phyloP scores from a whole-genome alignment of 805 yeast species.

The Hanseniaspora valbyensis region DNA sequence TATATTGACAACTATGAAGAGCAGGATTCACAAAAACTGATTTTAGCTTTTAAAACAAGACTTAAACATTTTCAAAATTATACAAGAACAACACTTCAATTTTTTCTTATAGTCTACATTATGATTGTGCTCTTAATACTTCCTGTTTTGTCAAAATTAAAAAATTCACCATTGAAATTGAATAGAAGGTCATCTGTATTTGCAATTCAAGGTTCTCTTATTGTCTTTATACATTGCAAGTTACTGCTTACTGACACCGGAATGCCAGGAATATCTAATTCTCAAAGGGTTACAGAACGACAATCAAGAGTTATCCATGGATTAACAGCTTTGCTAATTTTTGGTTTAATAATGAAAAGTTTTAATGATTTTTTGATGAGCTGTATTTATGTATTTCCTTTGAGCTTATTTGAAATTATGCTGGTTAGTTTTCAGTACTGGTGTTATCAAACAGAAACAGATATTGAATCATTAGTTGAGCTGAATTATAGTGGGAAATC shows the following conservation, averaged over 20 bases:
- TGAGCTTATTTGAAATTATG: slow-evolving; percentile 4
- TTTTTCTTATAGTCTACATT: neutral
- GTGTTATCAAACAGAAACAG: slow-evolving; percentile 10
- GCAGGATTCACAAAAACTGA: neutral
- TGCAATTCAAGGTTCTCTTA: slow-evolving; percentile 7
- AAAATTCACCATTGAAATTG: neutral
- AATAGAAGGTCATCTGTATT: slow-evolving; percentile 9
- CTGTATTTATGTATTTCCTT: neutral
- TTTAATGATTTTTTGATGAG: neutral
- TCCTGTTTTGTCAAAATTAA: neutral
- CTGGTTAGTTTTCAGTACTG: slow-evolving; percentile 5
- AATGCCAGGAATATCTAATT: slow-evolving; percentile 1
- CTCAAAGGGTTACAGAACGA: slow-evolving; percentile 1
- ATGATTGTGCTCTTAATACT: neutral
- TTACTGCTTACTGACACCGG: slow-evolving; percentile 3
- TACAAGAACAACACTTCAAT: neutral
- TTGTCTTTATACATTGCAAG: slow-evolving; percentile 9
- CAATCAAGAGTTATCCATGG: slow-evolving; percentile 10
- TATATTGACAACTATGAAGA: neutral
- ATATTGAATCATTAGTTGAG: slow-evolving; percentile 3
- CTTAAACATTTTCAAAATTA: slow-evolving; percentile 12
- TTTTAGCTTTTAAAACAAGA: slow-evolving; percentile 1
- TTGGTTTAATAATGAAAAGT: neutral
- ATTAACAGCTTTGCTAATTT: neutral
- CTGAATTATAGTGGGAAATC: neutral